phyloP scores from a whole-genome alignment of 371 early-diverging fungal species.

The Zychaea mexicana region DNA sequence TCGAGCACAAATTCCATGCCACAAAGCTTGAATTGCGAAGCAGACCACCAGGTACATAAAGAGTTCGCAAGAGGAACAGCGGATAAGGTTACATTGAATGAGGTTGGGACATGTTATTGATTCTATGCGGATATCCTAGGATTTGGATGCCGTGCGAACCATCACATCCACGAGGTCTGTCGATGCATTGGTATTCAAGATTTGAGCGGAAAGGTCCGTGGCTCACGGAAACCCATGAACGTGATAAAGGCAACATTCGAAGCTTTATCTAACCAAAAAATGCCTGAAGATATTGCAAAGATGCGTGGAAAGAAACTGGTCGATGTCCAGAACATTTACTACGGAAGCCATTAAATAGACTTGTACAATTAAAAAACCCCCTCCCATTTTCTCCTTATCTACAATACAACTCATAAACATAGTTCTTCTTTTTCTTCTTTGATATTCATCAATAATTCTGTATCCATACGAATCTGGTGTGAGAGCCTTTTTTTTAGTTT shows the following conservation, averaged over 20 bases:
- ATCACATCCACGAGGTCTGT: conserved; percentile 94
- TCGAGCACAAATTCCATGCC: conserved; percentile 89
- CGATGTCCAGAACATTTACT: conserved; percentile 87
- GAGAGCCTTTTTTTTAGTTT: too few species aligned
- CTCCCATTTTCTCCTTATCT: not conserved
- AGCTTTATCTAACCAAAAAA: conserved; percentile 85
- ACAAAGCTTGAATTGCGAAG: conserved; percentile 81
- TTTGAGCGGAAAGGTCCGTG: conserved; percentile 89
- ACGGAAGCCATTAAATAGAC: conserved; percentile 52
- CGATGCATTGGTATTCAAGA: conserved; percentile 94
- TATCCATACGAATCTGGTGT: too few species aligned
- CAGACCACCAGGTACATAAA: conserved; percentile 92
- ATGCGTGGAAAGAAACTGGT: conserved; percentile 88
- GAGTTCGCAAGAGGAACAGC: too few species aligned
- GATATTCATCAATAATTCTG: too few species aligned
- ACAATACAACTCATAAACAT: too few species aligned
- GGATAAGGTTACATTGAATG: too few species aligned
- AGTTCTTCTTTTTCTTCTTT: too few species aligned
- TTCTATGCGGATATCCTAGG: too few species aligned
- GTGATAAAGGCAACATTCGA: conserved; percentile 96
- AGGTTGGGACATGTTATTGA: too few species aligned
- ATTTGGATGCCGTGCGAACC: conserved; percentile 92
- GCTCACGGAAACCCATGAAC: conserved; percentile 95
- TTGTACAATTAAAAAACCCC: conserved; percentile 12
- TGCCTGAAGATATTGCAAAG: conserved; percentile 87